Base-by-base conservation (phyloP, 768 basidiomycete species). In the Tremella yokohamensis region DNA sequence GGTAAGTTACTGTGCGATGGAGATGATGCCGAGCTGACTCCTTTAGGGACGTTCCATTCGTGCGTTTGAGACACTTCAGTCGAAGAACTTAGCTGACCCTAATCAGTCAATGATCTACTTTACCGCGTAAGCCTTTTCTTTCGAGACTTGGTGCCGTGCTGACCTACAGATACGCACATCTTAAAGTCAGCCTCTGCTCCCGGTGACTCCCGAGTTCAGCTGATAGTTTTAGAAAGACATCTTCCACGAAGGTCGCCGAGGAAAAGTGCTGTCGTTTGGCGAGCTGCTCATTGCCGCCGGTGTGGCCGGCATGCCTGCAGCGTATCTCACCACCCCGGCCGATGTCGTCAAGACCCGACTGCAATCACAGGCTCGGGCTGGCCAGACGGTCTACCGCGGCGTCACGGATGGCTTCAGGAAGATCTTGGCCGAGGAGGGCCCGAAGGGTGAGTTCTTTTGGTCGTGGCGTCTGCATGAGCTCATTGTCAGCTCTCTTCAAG, bases 291-390 rank as follows among this genome's bases (percentile, higher is more conserved):
- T 91, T 7, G 65, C 71, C 15, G 74, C 73, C 29, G 70, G 72
- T 60, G 74, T 77, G 64, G 94, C 93, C 65, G 96, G 96, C 62
- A 97, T 97, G 92, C 94, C 94, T 55, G 92, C 93, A 44, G 91
- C 92, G 2, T 24, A 40, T 44, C 48, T 39, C 26, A 60, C 49
- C 13, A 67, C 65, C 2, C 64, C 65, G 18, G 58, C 75, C 88
- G 94, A 99, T 78, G 96, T 98, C 61, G 89, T 98, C 72, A 98
- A 99, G 83, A 98, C 96, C 15, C 84, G 93, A 48, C 79, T 98
- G 64, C 94, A 98, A 75, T 87, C 90, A 11, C 96, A 98, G 75
- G 87, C 90, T 42, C 83, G 87, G 63, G 86, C 87, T 69, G 96
- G 96, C 11, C 85, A 98, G 73, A 88, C 91, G 4, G 80, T 85